Conservation (phyloP, 176 grass and related monocot species). For the Alopecurus myosuroides region DNA sequence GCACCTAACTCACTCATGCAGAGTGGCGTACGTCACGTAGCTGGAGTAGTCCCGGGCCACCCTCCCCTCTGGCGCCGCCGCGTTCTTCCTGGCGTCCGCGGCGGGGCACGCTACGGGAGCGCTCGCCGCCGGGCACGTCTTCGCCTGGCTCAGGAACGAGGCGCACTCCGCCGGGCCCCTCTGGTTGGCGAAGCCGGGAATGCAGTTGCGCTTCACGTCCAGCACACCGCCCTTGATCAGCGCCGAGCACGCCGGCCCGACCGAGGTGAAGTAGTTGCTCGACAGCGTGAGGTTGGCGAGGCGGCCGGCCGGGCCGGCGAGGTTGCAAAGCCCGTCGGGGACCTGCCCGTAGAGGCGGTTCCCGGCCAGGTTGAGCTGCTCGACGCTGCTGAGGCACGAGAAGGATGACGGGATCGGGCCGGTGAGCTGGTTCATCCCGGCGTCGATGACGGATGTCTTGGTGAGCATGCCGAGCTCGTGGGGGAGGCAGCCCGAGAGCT, state of each 20-base stretch:
- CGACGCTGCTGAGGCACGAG: conserved; percentile 55
- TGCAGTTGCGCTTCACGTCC: conserved; percentile 67
- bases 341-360: conserved; percentile 48
- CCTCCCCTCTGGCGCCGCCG: background rate
- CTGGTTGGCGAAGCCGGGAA: conserved; percentile 46
- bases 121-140: conserved; percentile 41
- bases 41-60: conserved; percentile 18
- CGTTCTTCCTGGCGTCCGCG: background rate
- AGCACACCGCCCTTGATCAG: conserved; percentile 36
- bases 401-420: conserved; percentile 62
- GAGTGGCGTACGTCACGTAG: conserved; percentile 41
- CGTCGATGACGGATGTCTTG: conserved; percentile 59
- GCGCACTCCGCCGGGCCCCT: conserved; percentile 52
- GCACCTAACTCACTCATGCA: conserved; percentile 16
- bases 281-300: conserved; percentile 64
- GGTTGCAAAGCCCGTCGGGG: conserved; percentile 52
- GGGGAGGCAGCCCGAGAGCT: conserved; percentile 67
- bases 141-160: conserved; percentile 41
- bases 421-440: conserved; percentile 58
- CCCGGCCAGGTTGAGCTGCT: conserved; percentile 56
- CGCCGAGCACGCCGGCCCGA: conserved; percentile 33
- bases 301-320: conserved; percentile 11
- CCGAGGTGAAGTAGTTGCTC: conserved; percentile 71
- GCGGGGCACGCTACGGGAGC: conserved; percentile 12
- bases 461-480: conserved; percentile 48